Conservation (phyloP, 108 stramenopile species). For the Poteriospumella lacustris region DNA sequence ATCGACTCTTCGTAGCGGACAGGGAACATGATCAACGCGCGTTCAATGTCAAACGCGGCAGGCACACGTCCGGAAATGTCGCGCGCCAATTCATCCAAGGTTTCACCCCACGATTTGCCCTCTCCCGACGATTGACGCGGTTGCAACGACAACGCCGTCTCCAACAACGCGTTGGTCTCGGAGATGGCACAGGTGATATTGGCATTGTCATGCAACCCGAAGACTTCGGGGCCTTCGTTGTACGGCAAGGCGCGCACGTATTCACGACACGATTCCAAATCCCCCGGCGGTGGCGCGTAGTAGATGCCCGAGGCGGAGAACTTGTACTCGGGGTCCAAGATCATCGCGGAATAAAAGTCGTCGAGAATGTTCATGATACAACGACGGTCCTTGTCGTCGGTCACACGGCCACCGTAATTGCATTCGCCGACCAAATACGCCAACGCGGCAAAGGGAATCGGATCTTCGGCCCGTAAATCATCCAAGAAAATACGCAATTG, state of each 20-base stretch:
- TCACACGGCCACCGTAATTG: conserved; percentile 66
- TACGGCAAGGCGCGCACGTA: conserved; percentile 55
- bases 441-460: conserved; percentile 56
- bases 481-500: conserved; percentile 63
- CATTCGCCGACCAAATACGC: conserved; percentile 62
- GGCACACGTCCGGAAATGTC: conserved; percentile 53
- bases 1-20: conserved; percentile 61
- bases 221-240: conserved; percentile 65
- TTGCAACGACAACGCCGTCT: conserved; percentile 56
- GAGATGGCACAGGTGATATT: conserved; percentile 60
- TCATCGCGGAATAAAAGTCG: conserved; percentile 55
- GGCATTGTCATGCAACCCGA: conserved; percentile 66
- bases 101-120: conserved; percentile 54
- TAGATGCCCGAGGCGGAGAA: conserved; percentile 58
- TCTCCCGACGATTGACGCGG: conserved; percentile 51
- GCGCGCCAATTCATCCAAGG: conserved; percentile 49
- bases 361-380: conserved; percentile 56
- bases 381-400: conserved; percentile 67
- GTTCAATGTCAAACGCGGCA: conserved; percentile 53
- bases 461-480: conserved; percentile 41
- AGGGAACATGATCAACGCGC: conserved; percentile 56
- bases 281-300: conserved; percentile 48
- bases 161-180: conserved; percentile 53
- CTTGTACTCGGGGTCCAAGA: conserved; percentile 36
- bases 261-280: conserved; percentile 41